These are phyloP conservation scores for Rhynchosporium agropyri DNA, from an alignment of 2,329 filamentous ascomycete species.

Conservation along the genomic window DNA sequence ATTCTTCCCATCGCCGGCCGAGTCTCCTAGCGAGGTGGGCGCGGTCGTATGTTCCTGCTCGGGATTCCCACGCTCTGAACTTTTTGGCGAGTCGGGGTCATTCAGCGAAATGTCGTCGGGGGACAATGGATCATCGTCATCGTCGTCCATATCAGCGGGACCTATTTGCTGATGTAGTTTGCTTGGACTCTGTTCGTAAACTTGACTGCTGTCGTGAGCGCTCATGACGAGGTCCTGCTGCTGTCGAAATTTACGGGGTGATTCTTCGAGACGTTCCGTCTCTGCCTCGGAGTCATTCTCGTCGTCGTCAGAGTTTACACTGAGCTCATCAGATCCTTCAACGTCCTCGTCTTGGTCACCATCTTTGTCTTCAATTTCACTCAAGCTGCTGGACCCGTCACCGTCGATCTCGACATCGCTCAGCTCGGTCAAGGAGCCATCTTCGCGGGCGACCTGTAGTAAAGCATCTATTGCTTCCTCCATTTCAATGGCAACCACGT, in stretches of 20 bases:
- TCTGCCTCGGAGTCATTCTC: constrained; percentile 83
- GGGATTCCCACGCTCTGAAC: constrained; percentile 46
- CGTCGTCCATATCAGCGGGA: constrained; percentile 48
- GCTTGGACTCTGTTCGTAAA: constrained; percentile 71
- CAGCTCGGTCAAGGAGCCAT: constrained; percentile 38
- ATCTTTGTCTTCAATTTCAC: constrained; percentile 84
- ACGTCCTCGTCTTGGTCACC: constrained; percentile 63
- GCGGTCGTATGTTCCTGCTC: constrained; percentile 35
- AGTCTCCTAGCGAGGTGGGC: constrained; percentile 44
- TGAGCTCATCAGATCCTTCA: constrained; percentile 41
- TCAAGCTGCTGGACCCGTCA: constrained; percentile 85
- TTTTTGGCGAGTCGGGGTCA: constrained; percentile 43
- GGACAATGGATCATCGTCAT: constrained; percentile 41
- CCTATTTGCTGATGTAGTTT: constrained; percentile 67
- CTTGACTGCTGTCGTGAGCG: constrained; percentile 55
- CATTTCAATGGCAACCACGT: constrained; percentile 40
- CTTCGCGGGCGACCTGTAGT: constrained; percentile 37
- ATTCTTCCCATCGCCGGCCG: constrained; percentile 36
- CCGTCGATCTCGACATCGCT: constrained; percentile 54
- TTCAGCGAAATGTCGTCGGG: constrained; percentile 44
- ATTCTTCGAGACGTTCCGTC: constrained; percentile 89
- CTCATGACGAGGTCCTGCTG: constrained; percentile 63
- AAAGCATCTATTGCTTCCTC: constrained; percentile 37
- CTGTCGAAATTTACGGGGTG: constrained; percentile 67
- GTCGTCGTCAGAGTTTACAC: constrained; percentile 50